Evolutionary conservation across 139 green algal species (phyloP), one percentile per base, ranked within the genome.

Genomic region (Tetradesmus obliquus): DNA sequence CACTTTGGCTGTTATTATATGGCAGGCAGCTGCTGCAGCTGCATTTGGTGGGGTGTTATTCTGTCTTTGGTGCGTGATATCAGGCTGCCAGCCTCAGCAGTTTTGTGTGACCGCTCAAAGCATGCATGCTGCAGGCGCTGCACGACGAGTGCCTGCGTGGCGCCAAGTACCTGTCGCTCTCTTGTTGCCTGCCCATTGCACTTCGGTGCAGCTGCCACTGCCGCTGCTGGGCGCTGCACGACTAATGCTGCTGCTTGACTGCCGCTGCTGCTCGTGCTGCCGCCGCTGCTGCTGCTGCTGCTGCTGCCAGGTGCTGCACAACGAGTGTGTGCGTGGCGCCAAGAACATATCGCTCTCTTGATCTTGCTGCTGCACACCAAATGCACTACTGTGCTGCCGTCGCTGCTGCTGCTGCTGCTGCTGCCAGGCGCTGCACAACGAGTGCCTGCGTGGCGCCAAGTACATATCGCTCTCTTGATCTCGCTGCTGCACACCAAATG

Each of bases 131-230:
- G 80, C 82, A 98, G 86, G 82, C 76, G 9, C 82, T 95, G 24
- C 94, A 91, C 19, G 97, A 99, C 74, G 97, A 99, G 84, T 98
- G 97, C 93, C 98, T 98, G 90, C 91, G 92, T 20, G 98, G 95
- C 15, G 97, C 98, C 89, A 99, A 98, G 93, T 99, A 97, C 93
- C 90, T 99, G 79, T 93, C 96, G 32, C 32, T 45, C 32, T 45
- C 32, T 45, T 45, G 32, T 45, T 45, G 32, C 32, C 32, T 45
- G 32, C 32, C 32, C 32, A 45, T 45, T 45, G 32, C 32, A 45
- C 32, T 45, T 45, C 32, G 32, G 32, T 45, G 32, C 32, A 45
- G 32, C 32, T 45, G 32, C 32, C 32, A 45, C 32, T 45, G 32
- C 32, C 32, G 32, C 32, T 45, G 32, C 32, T 45, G 32, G 86